A percentile compares a stretch with the other conserved stretches of the same genome.
phyloP scores from a whole-genome alignment of 345 rosid genomes.

The Erucastrum elatum region DNA sequence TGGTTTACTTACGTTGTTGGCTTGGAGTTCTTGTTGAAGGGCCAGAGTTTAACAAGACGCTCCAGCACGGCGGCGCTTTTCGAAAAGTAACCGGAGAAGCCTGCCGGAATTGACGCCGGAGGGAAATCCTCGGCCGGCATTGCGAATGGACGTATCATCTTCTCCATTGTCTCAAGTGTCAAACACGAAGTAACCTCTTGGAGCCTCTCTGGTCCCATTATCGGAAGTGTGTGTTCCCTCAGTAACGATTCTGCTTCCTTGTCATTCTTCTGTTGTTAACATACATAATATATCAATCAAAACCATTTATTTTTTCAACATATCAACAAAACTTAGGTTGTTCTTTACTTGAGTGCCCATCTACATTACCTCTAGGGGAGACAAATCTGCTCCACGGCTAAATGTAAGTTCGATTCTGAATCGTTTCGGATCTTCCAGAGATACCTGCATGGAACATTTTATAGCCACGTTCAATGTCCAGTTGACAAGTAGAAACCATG shows the following conservation, averaged over 20 bases:
- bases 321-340: neutral
- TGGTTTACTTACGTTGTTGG: slow-evolving; percentile 4
- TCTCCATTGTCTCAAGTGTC: slow-evolving; percentile 90
- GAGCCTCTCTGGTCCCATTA: slow-evolving; percentile 98
- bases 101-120: slow-evolving; percentile 82
- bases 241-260: slow-evolving; percentile 66
- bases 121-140: slow-evolving; percentile 99
- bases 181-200: slow-evolving; percentile 86
- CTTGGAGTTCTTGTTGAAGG: slow-evolving; percentile 56
- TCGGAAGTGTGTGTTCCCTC: slow-evolving; percentile 93
- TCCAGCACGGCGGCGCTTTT: slow-evolving; percentile 93
- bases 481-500: too few species aligned
- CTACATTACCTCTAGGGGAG: slow-evolving; percentile 97
- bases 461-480: neutral
- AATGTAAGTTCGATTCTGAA: slow-evolving; percentile 87
- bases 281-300: neutral
- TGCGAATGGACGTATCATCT: slow-evolving; percentile 87
- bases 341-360: neutral
- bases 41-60: slow-evolving; percentile 78
- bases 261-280: slow-evolving; percentile 54
- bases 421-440: slow-evolving; percentile 84
- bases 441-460: slow-evolving; percentile 48
- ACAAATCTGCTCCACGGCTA: slow-evolving; percentile 97
- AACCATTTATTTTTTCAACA: neutral
- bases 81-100: slow-evolving; percentile 92